A percentile compares a stretch with the other conserved stretches of the same genome.
Conservation (phyloP, 495 filamentous ascomycete species). For the Cudoniella acicularis region DNA sequence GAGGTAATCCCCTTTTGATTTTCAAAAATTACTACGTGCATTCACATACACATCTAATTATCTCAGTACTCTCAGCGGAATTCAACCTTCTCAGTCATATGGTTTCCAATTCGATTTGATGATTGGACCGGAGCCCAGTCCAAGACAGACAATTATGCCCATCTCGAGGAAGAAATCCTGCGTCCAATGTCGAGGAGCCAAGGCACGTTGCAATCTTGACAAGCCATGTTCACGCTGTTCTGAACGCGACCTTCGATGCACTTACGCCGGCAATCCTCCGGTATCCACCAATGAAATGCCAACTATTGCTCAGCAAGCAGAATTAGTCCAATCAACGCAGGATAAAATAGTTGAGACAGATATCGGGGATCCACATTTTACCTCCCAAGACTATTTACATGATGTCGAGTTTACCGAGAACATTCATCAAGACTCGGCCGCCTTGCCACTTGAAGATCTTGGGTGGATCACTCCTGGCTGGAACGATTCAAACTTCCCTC, state of each 20-base stretch:
- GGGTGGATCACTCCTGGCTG: not conserved
- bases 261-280: slow-evolving; percentile 1
- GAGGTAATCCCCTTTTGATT: too few species aligned
- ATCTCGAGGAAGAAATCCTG: slow-evolving; percentile 6
- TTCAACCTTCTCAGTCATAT: too few species aligned
- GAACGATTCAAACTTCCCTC: not conserved
- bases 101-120: too few species aligned
- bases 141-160: slow-evolving; percentile 1
- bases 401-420: not conserved
- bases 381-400: not conserved
- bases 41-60: not conserved
- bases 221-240: not conserved
- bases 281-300: not conserved
- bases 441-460: not conserved
- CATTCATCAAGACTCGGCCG: not conserved
- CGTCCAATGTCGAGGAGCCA: slow-evolving; percentile 1
- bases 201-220: slow-evolving; percentile 3
- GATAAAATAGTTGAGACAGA: not conserved
- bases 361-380: not conserved
- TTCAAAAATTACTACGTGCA: too few species aligned
- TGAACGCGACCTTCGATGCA: slow-evolving; percentile 4
- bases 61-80: too few species aligned
- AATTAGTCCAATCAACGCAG: too few species aligned
- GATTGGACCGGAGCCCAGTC: too few species aligned
- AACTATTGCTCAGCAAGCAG: not conserved